Base-by-base conservation (phyloP, 495 filamentous ascomycete species). In the Daldinia childiae region DNA sequence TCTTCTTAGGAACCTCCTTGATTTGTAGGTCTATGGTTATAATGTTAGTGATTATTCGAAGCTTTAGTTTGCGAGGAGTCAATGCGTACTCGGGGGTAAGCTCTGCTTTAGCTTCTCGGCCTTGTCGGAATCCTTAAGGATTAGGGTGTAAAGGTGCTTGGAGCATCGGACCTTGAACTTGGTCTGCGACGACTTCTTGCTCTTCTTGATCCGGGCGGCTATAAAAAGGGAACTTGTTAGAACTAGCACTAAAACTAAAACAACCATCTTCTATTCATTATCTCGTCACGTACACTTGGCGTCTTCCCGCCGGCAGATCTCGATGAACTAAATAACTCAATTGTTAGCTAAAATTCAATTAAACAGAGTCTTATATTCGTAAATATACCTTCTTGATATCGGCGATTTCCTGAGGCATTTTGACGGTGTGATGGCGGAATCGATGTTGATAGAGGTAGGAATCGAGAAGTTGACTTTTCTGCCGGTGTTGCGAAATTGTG, bases 111-210 rank as follows among this genome's bases (percentile, higher is more conserved):
- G 90, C 92, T 99, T 99, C 87, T 98, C 95, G 81, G 95, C 95
- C 92, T 98, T 98, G 76, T 98, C 95, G 77, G 90, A 87, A 85
- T 99, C 93, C 88, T 97, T 97, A 77, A 99, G 90, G 80, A 95
- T 91, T 69, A 98, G 90, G 74, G 96, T 97, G 91, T 99, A 99
- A 75, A 98, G 86, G 87, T 93, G 90, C 76, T 91, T 88, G 77
- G 91, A 85, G 88, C 95, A 98, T 81, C 95, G 93, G 89, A 99
- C 96, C 92, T 99, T 99, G 92, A 99, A 98, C 90, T 99, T 99
- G 89, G 93, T 94, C 87, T 94, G 90, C 82, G 90, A 87, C 72
- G 87, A 83, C 80, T 90, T 89, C 80, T 88, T 90, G 88, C 91
- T 95, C 88, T 95, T 93, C 92, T 98, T 98, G 89, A 98, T 94